Conservation (phyloP, 1,284 basidiomycete genomes). For the Trichosporon sp. region DNA sequence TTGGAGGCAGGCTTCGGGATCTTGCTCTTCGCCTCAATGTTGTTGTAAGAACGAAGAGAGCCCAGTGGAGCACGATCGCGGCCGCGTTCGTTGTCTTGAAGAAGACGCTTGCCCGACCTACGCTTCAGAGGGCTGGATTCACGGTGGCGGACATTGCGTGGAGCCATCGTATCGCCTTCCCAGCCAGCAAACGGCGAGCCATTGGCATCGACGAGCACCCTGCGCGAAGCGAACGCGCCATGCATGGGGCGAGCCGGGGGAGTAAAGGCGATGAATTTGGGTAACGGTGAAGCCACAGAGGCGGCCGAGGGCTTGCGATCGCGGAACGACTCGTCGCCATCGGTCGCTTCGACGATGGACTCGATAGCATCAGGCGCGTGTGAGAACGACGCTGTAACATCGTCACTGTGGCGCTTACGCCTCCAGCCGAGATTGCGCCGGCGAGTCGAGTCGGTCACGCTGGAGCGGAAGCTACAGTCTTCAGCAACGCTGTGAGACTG, state of each 20-base stretch:
- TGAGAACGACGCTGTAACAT: neutral
- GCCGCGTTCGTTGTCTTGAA: neutral
- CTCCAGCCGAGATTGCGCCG: neutral
- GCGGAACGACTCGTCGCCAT: neutral
- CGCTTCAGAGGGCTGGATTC: neutral
- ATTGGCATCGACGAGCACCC: neutral
- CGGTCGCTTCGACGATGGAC: neutral
- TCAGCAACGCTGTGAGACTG: neutral
- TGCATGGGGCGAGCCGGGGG: neutral
- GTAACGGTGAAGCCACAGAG: neutral
- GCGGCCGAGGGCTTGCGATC: neutral
- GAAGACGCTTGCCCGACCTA: neutral
- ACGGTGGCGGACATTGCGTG: neutral
- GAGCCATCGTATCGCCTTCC: neutral
- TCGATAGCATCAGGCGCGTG: neutral
- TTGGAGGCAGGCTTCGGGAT: neutral
- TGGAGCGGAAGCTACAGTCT: neutral
- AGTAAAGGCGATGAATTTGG: neutral
- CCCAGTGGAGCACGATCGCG: neutral
- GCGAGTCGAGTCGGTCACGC: neutral
- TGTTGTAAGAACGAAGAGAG: neutral
- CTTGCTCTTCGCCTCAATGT: neutral
- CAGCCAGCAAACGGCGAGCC: neutral
- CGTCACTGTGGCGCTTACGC: neutral
- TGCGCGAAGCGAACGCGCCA: neutral